Base-by-base conservation (phyloP, 495 filamentous ascomycete species). In the Aspergillus nanangensis region DNA sequence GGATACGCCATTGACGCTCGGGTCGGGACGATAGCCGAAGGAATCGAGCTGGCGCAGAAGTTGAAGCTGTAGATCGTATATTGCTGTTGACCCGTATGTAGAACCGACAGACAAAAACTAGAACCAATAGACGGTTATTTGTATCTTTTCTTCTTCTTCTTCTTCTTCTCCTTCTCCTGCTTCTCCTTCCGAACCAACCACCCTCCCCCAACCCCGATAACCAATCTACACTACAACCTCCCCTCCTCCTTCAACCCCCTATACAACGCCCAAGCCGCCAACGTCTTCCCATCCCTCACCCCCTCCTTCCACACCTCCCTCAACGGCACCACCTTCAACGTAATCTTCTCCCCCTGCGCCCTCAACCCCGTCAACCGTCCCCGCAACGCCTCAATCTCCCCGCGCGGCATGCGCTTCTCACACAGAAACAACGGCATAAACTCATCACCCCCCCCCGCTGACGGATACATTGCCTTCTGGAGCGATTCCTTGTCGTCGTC, bases 1-100 rank as follows among this genome's bases (percentile, higher is more conserved):
- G 90, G 90, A 0, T 90, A 81, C 59, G 90, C 87, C 3, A 88
- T 94, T 55, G 90, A 95, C 70, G 88, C 90, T 3, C 74, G 90
- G 21, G 82, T 95, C 11, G 90, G 86, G 1, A 87, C 86, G 39
- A 69, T 95, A 36, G 90, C 90, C 4, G 88, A 92, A 62, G 90
- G 90, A 0, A 86, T 95, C 46, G 86, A 93, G 67, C 62, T 90
- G 53, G 87, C 84, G 34, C 87, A 79, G 61, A 72, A 70, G 55
- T 80, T 75, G 67, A 75, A 67, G 46, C 55, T 83, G 43, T 68
- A 38, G 34, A 36, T 24, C n/a, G n/a, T n/a, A n/a, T n/a, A n/a
- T n/a, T n/a, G n/a, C n/a, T n/a, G n/a, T n/a, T n/a, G n/a, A n/a
- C n/a, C n/a, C n/a, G n/a, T n/a, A n/a, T n/a, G n/a, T n/a, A n/a